Percentiles rank a stretch among this genome's conserved stretches.
Conservation (phyloP, 441 rosid genomes). For the Adansonia rubrostipa region DNA sequence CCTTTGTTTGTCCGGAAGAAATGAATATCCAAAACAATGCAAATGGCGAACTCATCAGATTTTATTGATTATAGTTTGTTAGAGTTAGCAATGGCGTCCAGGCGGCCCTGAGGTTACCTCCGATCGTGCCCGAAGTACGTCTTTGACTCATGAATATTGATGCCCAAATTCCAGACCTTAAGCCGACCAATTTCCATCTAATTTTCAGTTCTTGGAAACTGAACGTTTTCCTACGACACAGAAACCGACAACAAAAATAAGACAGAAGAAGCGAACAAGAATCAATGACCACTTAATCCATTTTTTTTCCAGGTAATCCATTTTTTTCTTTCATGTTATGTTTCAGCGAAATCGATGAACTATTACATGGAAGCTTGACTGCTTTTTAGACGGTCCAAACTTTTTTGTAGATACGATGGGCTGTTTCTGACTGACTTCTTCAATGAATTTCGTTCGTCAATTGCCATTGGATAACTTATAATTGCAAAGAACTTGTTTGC, state of each 20-base stretch:
- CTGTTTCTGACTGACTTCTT: constrained; percentile 9
- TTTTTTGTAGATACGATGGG: neutral
- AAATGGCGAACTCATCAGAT: no score
- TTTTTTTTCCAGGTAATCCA: neutral
- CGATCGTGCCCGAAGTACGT: no score
- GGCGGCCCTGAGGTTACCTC: no score
- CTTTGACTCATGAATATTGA: no score
- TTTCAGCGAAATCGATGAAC: neutral
- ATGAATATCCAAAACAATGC: no score
- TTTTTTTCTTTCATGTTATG: neutral
- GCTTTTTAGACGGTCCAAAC: no score
- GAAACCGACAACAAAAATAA: constrained; percentile 3
- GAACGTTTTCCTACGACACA: constrained; percentile 1
- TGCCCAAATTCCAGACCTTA: no score
- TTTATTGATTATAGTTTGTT: no score
- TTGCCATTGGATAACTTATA: neutral
- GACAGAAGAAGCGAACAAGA: constrained; percentile 2
- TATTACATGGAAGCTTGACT: neutral
- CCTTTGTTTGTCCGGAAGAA: neutral
- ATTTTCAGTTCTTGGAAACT: neutral
- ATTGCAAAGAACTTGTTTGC: constrained; percentile 19
- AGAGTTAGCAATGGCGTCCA: no score
- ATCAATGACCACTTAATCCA: constrained; percentile 1
- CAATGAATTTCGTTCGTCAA: constrained; percentile 3
- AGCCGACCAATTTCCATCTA: neutral